A percentile compares a stretch with the other conserved stretches of the same genome.
These are phyloP conservation scores for Meyerozyma elateridarum DNA, from an alignment of 1,139 yeast species.

Conservation along the genomic window DNA sequence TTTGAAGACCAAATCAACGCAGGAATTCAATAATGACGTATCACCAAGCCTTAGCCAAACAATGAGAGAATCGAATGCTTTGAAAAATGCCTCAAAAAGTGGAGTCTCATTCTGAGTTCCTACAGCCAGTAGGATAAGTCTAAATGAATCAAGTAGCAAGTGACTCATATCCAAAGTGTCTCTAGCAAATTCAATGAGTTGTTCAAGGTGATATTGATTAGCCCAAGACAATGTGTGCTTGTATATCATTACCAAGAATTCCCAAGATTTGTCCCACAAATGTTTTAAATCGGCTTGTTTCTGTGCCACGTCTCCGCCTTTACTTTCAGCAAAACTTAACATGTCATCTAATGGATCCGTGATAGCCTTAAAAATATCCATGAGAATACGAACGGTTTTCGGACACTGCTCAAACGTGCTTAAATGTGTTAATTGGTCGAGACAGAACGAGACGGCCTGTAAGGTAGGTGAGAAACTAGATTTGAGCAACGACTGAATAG, in stretches of 20 bases:
- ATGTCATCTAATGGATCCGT: slow-evolving; percentile 57
- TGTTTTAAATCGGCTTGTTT: slow-evolving; percentile 19
- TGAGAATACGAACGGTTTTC: slow-evolving; percentile 64
- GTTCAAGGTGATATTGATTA: slow-evolving; percentile 47
- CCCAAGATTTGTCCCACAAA: slow-evolving; percentile 73
- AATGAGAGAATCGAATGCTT: slow-evolving; percentile 57
- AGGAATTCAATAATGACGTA: slow-evolving; percentile 63
- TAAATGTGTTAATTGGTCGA: slow-evolving; percentile 42
- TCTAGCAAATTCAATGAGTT: slow-evolving; percentile 74
- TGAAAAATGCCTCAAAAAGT: slow-evolving; percentile 34
- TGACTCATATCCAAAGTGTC: slow-evolving; percentile 81
- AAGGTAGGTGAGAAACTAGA: slow-evolving; percentile 42
- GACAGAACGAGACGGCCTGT: slow-evolving; percentile 42
- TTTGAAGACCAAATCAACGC: slow-evolving; percentile 65
- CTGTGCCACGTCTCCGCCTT: slow-evolving; percentile 1
- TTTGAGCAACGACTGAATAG: slow-evolving; percentile 51
- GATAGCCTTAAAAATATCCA: slow-evolving; percentile 65
- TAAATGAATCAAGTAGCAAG: slow-evolving; percentile 58
- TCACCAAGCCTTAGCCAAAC: slow-evolving; percentile 84
- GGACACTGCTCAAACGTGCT: slow-evolving; percentile 71
- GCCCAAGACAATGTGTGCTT: slow-evolving; percentile 75
- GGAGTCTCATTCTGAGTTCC: slow-evolving; percentile 9
- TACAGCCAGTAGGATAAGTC: slow-evolving; percentile 32
- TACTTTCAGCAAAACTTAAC: slow-evolving; percentile 3
- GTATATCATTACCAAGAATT: slow-evolving; percentile 64